phyloP scores from a whole-genome alignment of 164 flowering plant genomes.

The Annona cherimola region DNA sequence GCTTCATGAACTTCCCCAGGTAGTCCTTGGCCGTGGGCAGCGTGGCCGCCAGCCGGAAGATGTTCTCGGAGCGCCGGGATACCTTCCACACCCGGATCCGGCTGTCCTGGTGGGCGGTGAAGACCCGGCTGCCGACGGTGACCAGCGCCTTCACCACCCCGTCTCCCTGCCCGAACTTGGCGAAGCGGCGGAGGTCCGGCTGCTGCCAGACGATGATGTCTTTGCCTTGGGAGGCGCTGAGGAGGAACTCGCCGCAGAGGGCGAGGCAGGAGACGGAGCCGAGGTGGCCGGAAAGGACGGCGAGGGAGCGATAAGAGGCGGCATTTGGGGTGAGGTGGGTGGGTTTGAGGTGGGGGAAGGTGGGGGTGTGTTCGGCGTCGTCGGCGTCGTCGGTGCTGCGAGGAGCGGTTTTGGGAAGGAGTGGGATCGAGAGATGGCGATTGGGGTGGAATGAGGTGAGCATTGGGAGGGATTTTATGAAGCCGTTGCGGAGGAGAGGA shows the following conservation, averaged over 20 bases:
- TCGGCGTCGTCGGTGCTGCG: constrained; percentile 29
- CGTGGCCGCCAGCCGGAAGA: constrained; percentile 60
- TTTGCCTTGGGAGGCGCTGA: constrained; percentile 88
- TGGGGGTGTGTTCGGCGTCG: constrained; percentile 38
- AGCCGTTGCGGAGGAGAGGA: neutral
- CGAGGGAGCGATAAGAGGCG: constrained; percentile 42
- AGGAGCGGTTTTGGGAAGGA: constrained; percentile 28
- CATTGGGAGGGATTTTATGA: constrained; percentile 4
- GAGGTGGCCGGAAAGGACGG: constrained; percentile 68
- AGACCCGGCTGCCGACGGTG: constrained; percentile 64
- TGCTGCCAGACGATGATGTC: constrained; percentile 98
- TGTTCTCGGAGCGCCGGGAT: constrained; percentile 66
- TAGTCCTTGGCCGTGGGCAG: constrained; percentile 85
- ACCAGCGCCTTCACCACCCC: constrained; percentile 87
- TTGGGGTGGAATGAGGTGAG: constrained; percentile 11
- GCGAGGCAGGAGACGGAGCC: constrained; percentile 85
- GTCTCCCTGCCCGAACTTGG: constrained; percentile 82
- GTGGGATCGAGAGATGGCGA: constrained; percentile 31
- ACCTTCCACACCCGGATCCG: constrained; percentile 90
- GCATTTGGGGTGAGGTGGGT: constrained; percentile 14
- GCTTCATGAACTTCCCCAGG: constrained; percentile 80
- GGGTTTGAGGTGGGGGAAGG: constrained; percentile 23
- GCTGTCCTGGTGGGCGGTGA: constrained; percentile 92
- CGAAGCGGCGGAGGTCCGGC: constrained; percentile 74
- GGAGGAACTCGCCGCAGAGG: constrained; percentile 82